phyloP scores from a whole-genome alignment of 2,329 filamentous ascomycete genomes.

The Verticillium zaregamsianum region DNA sequence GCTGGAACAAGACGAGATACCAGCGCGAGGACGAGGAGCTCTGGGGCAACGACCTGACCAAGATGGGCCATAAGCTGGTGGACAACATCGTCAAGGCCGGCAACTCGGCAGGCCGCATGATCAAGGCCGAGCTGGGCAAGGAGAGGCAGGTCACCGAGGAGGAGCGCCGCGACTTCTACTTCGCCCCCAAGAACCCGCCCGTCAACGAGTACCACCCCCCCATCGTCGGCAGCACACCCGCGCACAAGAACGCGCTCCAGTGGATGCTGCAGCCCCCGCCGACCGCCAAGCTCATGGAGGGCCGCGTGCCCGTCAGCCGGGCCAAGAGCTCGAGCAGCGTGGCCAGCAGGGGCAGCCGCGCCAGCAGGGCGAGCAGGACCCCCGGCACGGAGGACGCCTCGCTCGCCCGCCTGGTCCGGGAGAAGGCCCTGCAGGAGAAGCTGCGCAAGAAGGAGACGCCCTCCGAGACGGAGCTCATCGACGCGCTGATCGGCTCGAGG shows the following conservation, averaged over 20 bases:
- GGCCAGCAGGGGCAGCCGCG: conserved; percentile 38
- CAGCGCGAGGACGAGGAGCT: conserved; percentile 85
- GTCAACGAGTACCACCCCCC: conserved; percentile 85
- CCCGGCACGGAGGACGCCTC: conserved; percentile 32
- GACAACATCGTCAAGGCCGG: conserved; percentile 57
- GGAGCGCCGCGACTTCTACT: conserved; percentile 56
- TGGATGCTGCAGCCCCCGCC: conserved; percentile 96
- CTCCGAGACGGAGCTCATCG: conserved; percentile 40
- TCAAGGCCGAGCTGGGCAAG: conserved; percentile 47
- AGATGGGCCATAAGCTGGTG: conserved; percentile 52
- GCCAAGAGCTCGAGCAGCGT: conserved; percentile 55
- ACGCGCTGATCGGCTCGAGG: conserved; percentile 29
- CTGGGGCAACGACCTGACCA: conserved; percentile 63
- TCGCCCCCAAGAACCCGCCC: conserved; percentile 59
- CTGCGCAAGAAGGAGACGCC: conserved; percentile 34
- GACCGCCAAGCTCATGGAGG: conserved; percentile 86
- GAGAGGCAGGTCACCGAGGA: conserved; percentile 46
- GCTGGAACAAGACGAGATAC: conserved; percentile 74
- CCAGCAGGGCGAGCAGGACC: background rate
- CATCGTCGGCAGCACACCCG: conserved; percentile 71
- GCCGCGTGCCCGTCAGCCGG: conserved; percentile 67
- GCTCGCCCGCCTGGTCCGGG: conserved; percentile 38
- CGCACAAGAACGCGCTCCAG: conserved; percentile 63
- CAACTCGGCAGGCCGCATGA: conserved; percentile 48
- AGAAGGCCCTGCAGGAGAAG: conserved; percentile 42